These are phyloP conservation scores for Candida silvicultrix DNA, from an alignment of 805 yeast genomes.

Conservation along the genomic window DNA sequence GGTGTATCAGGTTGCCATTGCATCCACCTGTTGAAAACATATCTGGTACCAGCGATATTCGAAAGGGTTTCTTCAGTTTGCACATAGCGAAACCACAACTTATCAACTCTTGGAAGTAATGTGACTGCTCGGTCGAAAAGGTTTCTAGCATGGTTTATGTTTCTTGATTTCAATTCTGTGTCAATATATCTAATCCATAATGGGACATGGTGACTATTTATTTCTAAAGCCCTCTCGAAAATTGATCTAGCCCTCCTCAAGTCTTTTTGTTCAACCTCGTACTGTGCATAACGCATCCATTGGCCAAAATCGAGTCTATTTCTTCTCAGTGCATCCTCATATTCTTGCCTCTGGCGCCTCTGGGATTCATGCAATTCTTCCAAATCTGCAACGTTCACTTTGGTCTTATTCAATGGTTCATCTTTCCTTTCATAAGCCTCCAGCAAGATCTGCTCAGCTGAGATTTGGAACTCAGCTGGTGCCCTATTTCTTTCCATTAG, in stretches of 20 bases:
- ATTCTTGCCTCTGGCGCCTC: slow-evolving; percentile 71
- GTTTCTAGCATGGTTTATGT: slow-evolving; percentile 85
- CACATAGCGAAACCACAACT: slow-evolving; percentile 80
- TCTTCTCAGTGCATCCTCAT: slow-evolving; percentile 79
- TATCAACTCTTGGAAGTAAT: slow-evolving; percentile 70
- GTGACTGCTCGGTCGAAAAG: slow-evolving; percentile 72
- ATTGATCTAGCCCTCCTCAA: slow-evolving; percentile 75
- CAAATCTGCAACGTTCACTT: slow-evolving; percentile 55
- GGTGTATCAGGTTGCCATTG: slow-evolving; percentile 60
- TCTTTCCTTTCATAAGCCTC: slow-evolving; percentile 53
- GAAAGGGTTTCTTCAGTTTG: slow-evolving; percentile 76
- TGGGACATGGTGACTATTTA: slow-evolving; percentile 69
- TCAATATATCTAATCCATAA: slow-evolving; percentile 84
- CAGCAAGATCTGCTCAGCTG: slow-evolving; percentile 57
- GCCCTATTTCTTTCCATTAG: slow-evolving; percentile 31
- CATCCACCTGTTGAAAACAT: slow-evolving; percentile 74
- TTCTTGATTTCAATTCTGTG: slow-evolving; percentile 62
- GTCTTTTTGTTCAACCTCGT: slow-evolving; percentile 81
- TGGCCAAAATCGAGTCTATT: slow-evolving; percentile 78
- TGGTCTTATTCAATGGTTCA: slow-evolving; percentile 31
- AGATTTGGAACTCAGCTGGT: slow-evolving; percentile 47
- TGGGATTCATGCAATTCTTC: slow-evolving; percentile 79
- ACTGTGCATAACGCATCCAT: slow-evolving; percentile 88
- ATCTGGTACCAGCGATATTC: slow-evolving; percentile 53
- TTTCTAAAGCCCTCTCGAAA: slow-evolving; percentile 80